Evolutionary conservation across 2,329 filamentous ascomycete species (phyloP), one percentile per base, ranked within the genome.

Genomic region (Hortaea werneckii): DNA sequence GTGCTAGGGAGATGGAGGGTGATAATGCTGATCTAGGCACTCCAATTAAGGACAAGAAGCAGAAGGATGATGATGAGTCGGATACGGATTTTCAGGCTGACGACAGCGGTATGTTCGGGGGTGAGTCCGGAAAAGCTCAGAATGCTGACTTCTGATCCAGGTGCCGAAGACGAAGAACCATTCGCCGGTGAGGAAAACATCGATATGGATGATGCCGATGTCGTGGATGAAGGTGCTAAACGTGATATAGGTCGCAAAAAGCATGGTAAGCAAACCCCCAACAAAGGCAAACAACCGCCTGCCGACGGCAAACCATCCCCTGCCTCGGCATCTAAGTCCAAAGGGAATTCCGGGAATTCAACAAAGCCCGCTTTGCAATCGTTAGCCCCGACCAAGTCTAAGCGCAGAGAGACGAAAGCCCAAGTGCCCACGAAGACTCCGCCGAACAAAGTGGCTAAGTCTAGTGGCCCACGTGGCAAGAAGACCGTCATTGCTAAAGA

Each of bases 51-150:
- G 50, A 53, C 13, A 57, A 58, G 45, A 54, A 61, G 59, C 52
- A 52, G 39, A 61, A 62, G 45, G 46, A 56, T 7, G 59, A 58
- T 11, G 63, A 66, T 27, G 69, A 69, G 11, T 69, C 65, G 47
- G 72, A 75, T 51, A 75, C 72, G 11, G 72, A 74, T 51, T 75
- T 75, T 54, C 69, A 72, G 42, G 68, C 63, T 10, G 61, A 65
- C 8, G 63, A 65, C 11, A 67, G 60, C 38, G 65, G 49, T 51
- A 65, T 27, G 59, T 41, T 20, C 20, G 20, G 20, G 20, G 20
- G 20, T 20, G 20, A 4, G 2, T 20, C 4, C 4, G 20, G 20
- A 20, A 20, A 20, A 20, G 20, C n/a, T 55, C 56, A 40, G 35
- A 2, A 35, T 35, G 32, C 32, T 35, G n/a, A 35, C n/a, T 35